These are phyloP conservation scores for Suhomyces maxii DNA, from an alignment of 1,139 yeast genomes.

Conservation along the genomic window DNA sequence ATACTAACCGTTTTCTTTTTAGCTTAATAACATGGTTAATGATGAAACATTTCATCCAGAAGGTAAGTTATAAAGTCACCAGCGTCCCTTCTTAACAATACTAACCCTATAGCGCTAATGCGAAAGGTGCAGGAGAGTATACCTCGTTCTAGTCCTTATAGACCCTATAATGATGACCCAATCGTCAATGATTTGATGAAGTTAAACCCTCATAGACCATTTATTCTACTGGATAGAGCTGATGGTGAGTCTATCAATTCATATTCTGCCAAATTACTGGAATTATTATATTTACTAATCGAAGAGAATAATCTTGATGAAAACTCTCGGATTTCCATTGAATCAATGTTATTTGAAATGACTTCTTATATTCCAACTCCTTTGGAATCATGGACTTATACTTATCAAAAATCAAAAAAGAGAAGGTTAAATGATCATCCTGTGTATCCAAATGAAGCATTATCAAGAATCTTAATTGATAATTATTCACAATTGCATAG, in stretches of 20 bases:
- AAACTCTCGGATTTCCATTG: conserved; percentile 29
- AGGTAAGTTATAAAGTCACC: conserved; percentile 18
- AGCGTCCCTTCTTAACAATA: conserved; percentile 10
- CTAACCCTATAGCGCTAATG: conserved; percentile 15
- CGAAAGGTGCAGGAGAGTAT: conserved; percentile 13
- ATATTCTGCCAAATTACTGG: conserved; percentile 31
- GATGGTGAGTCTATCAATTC: conserved; percentile 19
- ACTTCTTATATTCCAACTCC: conserved; percentile 31
- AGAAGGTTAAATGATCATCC: conserved; percentile 6
- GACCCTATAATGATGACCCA: conserved; percentile 22
- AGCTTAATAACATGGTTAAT: conserved; percentile 4
- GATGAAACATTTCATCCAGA: conserved; percentile 21
- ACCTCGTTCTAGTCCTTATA: conserved; percentile 15
- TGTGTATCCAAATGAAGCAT: conserved; percentile 37
- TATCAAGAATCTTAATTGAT: conserved; percentile 42
- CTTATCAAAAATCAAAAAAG: conserved; percentile 7
- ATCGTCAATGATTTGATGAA: conserved; percentile 33
- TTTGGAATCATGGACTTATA: conserved; percentile 13
- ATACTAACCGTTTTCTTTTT: conserved; percentile 2
- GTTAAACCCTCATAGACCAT: conserved; percentile 29
- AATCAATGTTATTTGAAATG: conserved; percentile 26
- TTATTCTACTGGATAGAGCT: conserved; percentile 4
- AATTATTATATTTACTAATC: conserved; percentile 28
- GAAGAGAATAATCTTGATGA: conserved; percentile 34
- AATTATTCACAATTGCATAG: conserved; percentile 33